Percentiles rank a stretch among this genome's conserved stretches.
These are phyloP conservation scores for Hyphopichia buzzinii DNA, from an alignment of 1,139 yeast species.

Conservation along the genomic window DNA sequence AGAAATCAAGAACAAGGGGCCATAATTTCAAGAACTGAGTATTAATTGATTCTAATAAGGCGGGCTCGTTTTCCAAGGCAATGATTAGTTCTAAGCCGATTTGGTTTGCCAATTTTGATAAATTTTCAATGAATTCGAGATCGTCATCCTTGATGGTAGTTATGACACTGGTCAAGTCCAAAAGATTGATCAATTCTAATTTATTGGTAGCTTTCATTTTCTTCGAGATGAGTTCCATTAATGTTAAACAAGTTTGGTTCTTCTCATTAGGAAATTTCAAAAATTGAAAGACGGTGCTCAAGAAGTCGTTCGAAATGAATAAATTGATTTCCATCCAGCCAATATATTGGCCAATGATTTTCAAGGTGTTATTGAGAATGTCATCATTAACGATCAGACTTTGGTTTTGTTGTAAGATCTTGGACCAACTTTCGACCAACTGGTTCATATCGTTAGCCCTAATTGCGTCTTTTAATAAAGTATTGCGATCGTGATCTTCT, in stretches of 20 bases:
- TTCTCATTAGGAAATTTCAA: slow-evolving; percentile 48
- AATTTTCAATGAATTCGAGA: slow-evolving; percentile 71
- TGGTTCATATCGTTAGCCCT: slow-evolving; percentile 70
- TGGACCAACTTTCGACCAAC: slow-evolving; percentile 70
- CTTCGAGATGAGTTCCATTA: slow-evolving; percentile 80
- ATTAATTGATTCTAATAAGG: slow-evolving; percentile 42
- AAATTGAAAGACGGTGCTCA: slow-evolving; percentile 61
- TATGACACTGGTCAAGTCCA: slow-evolving; percentile 62
- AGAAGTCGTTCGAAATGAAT: slow-evolving; percentile 65
- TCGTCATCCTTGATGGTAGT: slow-evolving; percentile 38
- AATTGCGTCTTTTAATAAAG: slow-evolving; percentile 73
- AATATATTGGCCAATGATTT: slow-evolving; percentile 79
- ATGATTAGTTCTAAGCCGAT: slow-evolving; percentile 74
- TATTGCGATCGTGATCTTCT: slow-evolving; percentile 62
- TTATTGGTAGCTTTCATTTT: slow-evolving; percentile 92
- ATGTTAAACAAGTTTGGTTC: slow-evolving; percentile 65
- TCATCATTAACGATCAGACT: slow-evolving; percentile 28
- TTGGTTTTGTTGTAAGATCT: slow-evolving; percentile 41
- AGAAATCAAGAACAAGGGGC: slow-evolving; percentile 70
- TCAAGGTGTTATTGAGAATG: slow-evolving; percentile 58
- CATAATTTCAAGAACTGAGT: slow-evolving; percentile 46
- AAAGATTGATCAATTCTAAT: slow-evolving; percentile 66
- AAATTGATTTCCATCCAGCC: slow-evolving; percentile 93
- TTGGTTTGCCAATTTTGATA: slow-evolving; percentile 71
- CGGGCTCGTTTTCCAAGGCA: slow-evolving; percentile 53